phyloP scores from a whole-genome alignment of 306 rosid genomes.

The Fragaria ananassa region DNA sequence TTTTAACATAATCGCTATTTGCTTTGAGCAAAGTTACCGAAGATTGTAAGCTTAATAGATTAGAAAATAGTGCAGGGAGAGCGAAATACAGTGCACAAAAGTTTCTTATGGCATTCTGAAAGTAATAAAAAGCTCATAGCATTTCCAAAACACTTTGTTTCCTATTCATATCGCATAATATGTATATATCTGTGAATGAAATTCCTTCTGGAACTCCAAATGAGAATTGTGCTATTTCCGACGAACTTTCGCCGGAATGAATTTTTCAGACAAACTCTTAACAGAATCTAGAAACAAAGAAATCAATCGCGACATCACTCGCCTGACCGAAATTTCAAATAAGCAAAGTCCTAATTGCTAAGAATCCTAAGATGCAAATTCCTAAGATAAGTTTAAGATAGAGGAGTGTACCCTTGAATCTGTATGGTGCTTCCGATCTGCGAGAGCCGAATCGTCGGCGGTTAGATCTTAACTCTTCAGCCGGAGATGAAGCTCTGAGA shows the following conservation, averaged over 20 bases:
- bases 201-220: neutral
- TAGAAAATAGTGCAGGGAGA: neutral
- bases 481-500: neutral
- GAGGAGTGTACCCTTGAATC: neutral
- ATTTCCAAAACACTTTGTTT: neutral
- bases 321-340: neutral
- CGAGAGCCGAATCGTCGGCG: neutral
- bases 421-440: neutral
- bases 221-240: neutral
- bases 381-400: neutral
- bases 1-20: conserved; percentile 5
- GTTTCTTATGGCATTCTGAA: neutral
- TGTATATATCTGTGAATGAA: neutral
- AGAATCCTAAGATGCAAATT: neutral
- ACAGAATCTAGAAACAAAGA: neutral
- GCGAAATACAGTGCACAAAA: neutral
- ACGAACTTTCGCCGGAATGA: neutral
- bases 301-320: neutral
- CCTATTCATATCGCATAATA: neutral
- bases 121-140: neutral
- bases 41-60: neutral
- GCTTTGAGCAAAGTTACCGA: conserved; percentile 6
- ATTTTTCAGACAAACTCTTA: too few relatives aligned
- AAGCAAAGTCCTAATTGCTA: neutral
- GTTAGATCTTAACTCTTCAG: neutral